Conservation (phyloP, 2,329 filamentous ascomycete species). For the Calonectria leucothoes region DNA sequence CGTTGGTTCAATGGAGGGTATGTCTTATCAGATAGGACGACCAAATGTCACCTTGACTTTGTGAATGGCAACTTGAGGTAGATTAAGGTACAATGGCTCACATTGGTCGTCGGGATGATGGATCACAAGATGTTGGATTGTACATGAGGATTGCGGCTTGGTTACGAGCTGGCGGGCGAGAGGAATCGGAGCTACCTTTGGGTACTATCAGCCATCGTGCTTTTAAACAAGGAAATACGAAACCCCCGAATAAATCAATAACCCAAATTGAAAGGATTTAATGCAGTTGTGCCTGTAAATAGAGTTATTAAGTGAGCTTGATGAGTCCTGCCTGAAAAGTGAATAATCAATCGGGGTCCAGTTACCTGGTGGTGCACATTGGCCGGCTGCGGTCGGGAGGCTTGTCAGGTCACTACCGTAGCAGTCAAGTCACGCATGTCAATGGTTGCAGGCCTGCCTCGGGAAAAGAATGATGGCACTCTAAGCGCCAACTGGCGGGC, state of each 20-base stretch:
- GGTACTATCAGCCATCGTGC: too few species aligned
- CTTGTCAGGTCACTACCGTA: not conserved
- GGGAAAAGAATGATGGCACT: not conserved
- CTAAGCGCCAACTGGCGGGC: not conserved
- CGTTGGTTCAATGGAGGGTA: not conserved
- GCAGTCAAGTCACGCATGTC: not conserved
- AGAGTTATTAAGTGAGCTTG: too few species aligned
- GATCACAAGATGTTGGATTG: not conserved
- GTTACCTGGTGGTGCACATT: not conserved
- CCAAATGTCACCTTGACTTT: not conserved
- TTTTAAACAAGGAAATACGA: too few species aligned
- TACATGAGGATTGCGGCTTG: not conserved
- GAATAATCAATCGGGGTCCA: not conserved
- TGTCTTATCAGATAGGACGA: not conserved
- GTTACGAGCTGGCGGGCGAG: too few species aligned
- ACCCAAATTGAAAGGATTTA: not conserved
- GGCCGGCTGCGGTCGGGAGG: not conserved
- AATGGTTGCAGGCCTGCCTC: not conserved
- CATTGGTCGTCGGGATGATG: not conserved
- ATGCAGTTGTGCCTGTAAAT: not conserved
- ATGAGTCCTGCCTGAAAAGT: not conserved
- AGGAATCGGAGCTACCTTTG: too few species aligned
- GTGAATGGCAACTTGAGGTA: not conserved
- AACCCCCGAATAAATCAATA: too few species aligned
- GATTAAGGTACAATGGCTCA: not conserved